Base-by-base conservation (phyloP, 306 rosid genomes). In the Alnus glutinosa region DNA sequence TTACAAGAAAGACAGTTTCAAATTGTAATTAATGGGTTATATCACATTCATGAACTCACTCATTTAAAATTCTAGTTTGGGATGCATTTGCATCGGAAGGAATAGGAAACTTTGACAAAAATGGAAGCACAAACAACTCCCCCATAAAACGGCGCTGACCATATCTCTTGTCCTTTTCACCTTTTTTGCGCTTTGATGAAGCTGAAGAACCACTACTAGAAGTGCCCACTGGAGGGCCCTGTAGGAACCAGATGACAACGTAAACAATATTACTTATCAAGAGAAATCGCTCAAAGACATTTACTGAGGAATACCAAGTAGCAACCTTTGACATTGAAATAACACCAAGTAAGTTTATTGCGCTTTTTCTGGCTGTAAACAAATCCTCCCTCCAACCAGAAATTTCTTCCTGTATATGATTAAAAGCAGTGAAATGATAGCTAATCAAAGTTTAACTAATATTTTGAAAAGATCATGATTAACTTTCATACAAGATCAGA, bases 341-440 rank as follows among this genome's bases (percentile, higher is more conserved):
- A 57, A 94, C 94, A 77, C 92, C 96, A 77, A 94, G 93, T 76
- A 94, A 86, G 85, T 94, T 94, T 47, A 80, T 85, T 73, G 97
- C 93, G 82, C 97, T 92, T 88, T 94, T 94, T 74, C 98, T 90
- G 85, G 98, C 91, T 28, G 97, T 93, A 88, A 86, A 93, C 58
- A 90, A 88, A 83, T 93, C 95, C 75, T 90, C 98, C 84, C 93
- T 91, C 98, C 95, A 93, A 62, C 92, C 98, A 79, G 91, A 89
- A 79, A 91, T 79, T 86, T 89, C 97, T 51, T 89, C 97, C 98
- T 93, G 80, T 57, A 79, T 32, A 77, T 30, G 44, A 42, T 67
- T 18, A 73, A 82, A 81, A 75, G 55, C 48, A 48, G 44, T 63
- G 75, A 72, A 75, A 67, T 66, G 44, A 81, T 71, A 37, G 75